Evolutionary conservation across 73 alveolate genomes (phyloP), one percentile per base, ranked within the genome.

Genomic region (Paramecium caudatum): DNA sequence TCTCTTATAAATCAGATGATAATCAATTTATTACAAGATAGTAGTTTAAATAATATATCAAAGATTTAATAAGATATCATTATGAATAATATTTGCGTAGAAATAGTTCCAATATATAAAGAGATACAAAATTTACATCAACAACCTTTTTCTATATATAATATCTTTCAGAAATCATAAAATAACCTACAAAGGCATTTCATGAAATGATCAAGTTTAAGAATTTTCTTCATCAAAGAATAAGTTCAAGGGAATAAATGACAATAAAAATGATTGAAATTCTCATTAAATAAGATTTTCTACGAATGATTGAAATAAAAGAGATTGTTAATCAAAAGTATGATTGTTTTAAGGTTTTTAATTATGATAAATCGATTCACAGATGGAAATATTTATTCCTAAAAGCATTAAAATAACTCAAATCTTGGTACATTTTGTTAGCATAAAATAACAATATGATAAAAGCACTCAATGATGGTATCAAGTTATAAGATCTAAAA

Each of bases 121-220:
- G n/a, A n/a, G n/a, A n/a, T n/a, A n/a, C n/a, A n/a, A n/a, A n/a
- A n/a, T n/a, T n/a, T n/a, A n/a, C n/a, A n/a, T 8, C 80, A 55
- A 55, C 80, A 3, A 23, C 27, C n/a, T 65, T 65, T 65, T 65
- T 16, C 17, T 65, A 65, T 65, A 65, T 65, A 32, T 33, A 17
- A 5, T 65, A 33, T 36, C 10, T 65, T 32, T 65, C 49, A 0
- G 5, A 65, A 65, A 36, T 65, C 3, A 6, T 36, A 0, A 65
- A 65, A 33, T 65, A 65, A 7, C 88, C 88, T 21, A 47, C 88
- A 16, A 41, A 74, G 32, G 88, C 69, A 39, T 74, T 74, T 10
- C 43, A 74, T 74, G 88, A 74, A 74, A 16, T 43, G 15, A 19
- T 47, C 6, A 41, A 21, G 15, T 10, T 74, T 10, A 74, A 74